phyloP scores from a whole-genome alignment of 2,329 filamentous ascomycete genomes.

The Arthrobotrys sinensis region DNA sequence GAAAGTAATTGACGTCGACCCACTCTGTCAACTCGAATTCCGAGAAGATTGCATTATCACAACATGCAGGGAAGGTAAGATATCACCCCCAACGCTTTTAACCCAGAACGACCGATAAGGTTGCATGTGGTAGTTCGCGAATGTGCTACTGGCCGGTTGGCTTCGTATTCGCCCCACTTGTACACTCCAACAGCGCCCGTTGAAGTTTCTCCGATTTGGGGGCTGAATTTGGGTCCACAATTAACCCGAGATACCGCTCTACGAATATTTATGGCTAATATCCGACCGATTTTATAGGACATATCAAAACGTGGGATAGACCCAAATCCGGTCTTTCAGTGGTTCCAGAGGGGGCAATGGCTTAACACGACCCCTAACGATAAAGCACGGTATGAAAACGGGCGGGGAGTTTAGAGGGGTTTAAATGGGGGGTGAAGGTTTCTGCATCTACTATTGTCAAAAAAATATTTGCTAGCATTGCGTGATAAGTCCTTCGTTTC shows the following conservation, averaged over 20 bases:
- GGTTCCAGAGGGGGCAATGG: conserved; percentile 37
- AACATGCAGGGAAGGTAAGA: conserved; percentile 88
- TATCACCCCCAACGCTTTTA: conserved; percentile 60
- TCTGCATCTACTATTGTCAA: conserved; percentile 3
- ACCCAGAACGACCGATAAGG: neutral
- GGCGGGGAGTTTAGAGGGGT: conserved; percentile 5
- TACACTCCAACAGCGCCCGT: neutral
- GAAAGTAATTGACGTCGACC: conserved; percentile 87
- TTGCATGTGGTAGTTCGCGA: conserved; percentile 21
- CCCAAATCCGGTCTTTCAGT: conserved; percentile 67
- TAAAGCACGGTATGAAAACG: neutral
- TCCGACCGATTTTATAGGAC: conserved; percentile 71
- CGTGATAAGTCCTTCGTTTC: neutral
- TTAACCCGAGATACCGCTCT: conserved; percentile 20
- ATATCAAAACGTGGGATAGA: conserved; percentile 82
- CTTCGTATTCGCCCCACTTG: conserved; percentile 13
- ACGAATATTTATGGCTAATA: conserved; percentile 10
- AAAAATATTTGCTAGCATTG: conserved; percentile 4
- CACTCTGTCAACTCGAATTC: conserved; percentile 91
- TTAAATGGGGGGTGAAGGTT: neutral
- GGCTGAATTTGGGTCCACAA: neutral
- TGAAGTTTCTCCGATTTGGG: conserved; percentile 34
- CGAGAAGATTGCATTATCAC: conserved; percentile 94
- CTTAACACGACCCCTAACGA: neutral
- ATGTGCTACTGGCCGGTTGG: conserved; percentile 10